Evolutionary conservation across 2,329 filamentous ascomycete genomes (phyloP).

Genomic region (Fusarium tupiense): DNA sequence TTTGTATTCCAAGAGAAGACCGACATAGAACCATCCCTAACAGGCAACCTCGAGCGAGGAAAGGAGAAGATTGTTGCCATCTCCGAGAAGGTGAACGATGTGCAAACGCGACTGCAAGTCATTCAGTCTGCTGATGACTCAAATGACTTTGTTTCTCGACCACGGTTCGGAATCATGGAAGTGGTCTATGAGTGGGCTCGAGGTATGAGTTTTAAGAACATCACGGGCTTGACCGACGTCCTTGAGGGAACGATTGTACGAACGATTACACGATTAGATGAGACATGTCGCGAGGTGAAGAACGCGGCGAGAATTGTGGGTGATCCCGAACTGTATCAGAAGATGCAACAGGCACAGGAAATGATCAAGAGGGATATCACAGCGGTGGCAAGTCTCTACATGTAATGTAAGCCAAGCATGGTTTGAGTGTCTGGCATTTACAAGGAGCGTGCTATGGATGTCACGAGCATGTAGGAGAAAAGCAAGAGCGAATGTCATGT

Average conservation of each 20-base stretch:
- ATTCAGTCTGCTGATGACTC: conserved; percentile 89
- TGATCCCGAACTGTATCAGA: conserved; percentile 89
- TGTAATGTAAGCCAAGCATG: conserved; percentile 76
- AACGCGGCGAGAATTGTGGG: conserved; percentile 96
- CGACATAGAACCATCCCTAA: conserved; percentile 80
- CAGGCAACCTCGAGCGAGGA: conserved; percentile 82
- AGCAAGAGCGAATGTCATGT: background rate
- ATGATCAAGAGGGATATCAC: conserved; percentile 97
- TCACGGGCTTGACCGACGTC: conserved; percentile 94
- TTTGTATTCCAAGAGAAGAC: conserved; percentile 99
- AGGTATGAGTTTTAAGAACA: conserved; percentile 98
- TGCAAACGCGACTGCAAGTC: conserved; percentile 91
- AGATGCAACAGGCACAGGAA: conserved; percentile 98
- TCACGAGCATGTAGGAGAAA: background rate
- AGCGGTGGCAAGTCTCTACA: conserved; percentile 87
- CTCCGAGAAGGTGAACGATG: conserved; percentile 89
- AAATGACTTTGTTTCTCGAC: conserved; percentile 88
- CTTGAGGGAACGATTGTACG: conserved; percentile 97
- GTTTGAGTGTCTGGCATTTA: background rate
- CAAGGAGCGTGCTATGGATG: background rate
- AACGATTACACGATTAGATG: conserved; percentile 91
- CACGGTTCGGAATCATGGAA: conserved; percentile 93
- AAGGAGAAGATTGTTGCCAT: conserved; percentile 88
- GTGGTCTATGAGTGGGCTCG: conserved; percentile 99
- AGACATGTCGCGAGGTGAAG: conserved; percentile 97